Base-by-base conservation (phyloP, 1,284 basidiomycete species). In the Calocybe gambosa region DNA sequence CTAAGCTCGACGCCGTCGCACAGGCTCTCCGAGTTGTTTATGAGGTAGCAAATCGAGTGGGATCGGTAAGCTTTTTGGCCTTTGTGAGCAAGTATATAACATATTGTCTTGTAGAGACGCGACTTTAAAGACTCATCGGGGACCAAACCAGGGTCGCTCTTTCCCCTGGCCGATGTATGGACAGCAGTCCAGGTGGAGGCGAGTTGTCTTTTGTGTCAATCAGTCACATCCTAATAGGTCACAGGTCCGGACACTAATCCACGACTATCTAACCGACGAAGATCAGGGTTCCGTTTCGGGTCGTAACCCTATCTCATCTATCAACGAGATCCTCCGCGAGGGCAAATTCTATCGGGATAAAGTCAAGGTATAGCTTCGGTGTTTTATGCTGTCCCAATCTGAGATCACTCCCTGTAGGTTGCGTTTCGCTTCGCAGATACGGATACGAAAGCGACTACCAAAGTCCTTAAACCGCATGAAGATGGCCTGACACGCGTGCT, bases 1-100 rank as follows among this genome's bases (percentile, higher is more conserved):
- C 93, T 4, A 99, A 99, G 66, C 65, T 99, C 43, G 87, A 94
- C 58, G 96, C 96, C 16, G 89, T 98, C n/a, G 77, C 90, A 28
- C 94, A 99, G 64, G 91, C 93, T 7, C 74, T 98, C 55, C 74
- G 94, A 39, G 88, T 97, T 1, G 78, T 96, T 1, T 93, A 89
- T 59, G 96, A 99, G 63, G 89, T 99, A 1, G 77, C 89, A 0
- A 86, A 82, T 58, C 80, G 91, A 50, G 91, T 96, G 50, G 86
- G 88, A 55, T 86, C 86, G 51, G 92, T 94, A 58, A 65, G 83
- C 72, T 12, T 26, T 13, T 19, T 6, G 18, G 9, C 8, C 19
- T 21, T 7, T 19, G 18, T 15, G 9, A 26, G 20, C 39, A 25
- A 45, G 43, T 43, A 18, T 44, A 47, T 52, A 34, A 41, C 10